Evolutionary conservation across 1,284 basidiomycete genomes (phyloP).

Genomic region (Anthracocystis setariae): DNA sequence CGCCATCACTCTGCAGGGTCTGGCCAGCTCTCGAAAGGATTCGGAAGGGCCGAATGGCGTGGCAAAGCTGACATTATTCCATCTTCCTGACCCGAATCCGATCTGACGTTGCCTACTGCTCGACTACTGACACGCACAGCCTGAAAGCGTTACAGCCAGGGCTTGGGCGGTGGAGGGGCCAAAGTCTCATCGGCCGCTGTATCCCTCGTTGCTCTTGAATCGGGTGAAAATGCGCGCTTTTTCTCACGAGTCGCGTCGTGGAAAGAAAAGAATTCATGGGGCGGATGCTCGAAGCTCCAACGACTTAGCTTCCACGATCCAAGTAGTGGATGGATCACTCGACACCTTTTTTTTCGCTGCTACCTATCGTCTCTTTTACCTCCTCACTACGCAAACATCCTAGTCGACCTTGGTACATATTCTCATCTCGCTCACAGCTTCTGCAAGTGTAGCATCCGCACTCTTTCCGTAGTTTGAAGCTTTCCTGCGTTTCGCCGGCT

Average conservation of each 20-base stretch:
- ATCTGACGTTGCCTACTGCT: background rate
- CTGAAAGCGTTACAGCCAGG: no score
- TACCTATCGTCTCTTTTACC: background rate
- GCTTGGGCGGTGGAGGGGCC: no score
- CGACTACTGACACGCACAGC: background rate
- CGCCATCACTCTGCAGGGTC: no score
- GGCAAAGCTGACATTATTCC: background rate
- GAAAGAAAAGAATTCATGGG: conserved; percentile 5
- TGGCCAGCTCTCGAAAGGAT: background rate
- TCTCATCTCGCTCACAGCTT: no score
- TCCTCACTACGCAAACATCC: background rate
- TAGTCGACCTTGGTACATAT: background rate
- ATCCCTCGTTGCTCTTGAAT: background rate
- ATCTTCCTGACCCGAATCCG: conserved; percentile 4
- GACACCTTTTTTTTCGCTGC: background rate
- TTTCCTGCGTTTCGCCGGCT: no score
- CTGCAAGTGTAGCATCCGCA: no score
- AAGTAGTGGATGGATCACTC: no score
- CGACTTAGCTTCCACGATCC: no score
- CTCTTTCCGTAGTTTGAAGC: no score
- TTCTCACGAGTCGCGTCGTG: conserved; percentile 19
- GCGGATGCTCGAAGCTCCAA: background rate
- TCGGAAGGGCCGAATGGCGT: background rate
- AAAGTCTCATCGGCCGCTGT: background rate
- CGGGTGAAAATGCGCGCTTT: conserved; percentile 9